Base-by-base conservation (phyloP, 768 basidiomycete species). In the Gloeopeniophorella convolvens region DNA sequence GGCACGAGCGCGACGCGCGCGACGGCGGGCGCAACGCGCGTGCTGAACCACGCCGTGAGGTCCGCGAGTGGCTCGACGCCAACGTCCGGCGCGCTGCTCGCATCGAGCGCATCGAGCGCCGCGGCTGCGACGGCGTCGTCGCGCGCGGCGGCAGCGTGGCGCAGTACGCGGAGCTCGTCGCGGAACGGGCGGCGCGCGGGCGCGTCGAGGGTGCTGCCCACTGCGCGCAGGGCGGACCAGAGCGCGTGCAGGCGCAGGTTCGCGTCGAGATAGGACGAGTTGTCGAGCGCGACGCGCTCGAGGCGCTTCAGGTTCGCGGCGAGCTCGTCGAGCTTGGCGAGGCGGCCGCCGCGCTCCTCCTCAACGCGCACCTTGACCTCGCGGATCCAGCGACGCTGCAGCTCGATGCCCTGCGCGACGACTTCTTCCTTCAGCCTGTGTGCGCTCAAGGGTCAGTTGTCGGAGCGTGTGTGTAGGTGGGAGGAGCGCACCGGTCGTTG, bases 281-380 rank as follows among this genome's bases (percentile, higher is more conserved):
- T 98, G 68, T 95, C 93, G 26, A 95, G 76, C 0, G 93, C 85
- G 51, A 96, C 75, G 51, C 88, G 82, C 66, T 96, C 92, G 26
- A 99, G 80, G 55, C 89, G 84, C 66, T 96, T 94, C 58, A 98
- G 71, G 40, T 86, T 85, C 5, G 87, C 80, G 9, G 92, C 85
- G 40, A 99, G 83, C 65, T 94, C 89, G 62, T 95, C 92, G 28
- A 99, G 82, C 67, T 93, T 96, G 37, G 92, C 87, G 9, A 99
- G 77, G 47, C 96, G 86, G 11, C 93, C 93, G 13, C 92, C 92
- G 36, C 96, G 91, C 67, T 99, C 96, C 62, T 91, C 80, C 68
- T 99, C 95, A 49, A 99, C 94, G 56, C 84, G 86, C 42, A 93
- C 77, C 71, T 97, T 96, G 74, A 98, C 83, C 51, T 97, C 92